A percentile compares a stretch with the other conserved stretches of the same genome.
Evolutionary conservation across 305 asterid species (phyloP).

Genomic region (Fraxinus greggii): DNA sequence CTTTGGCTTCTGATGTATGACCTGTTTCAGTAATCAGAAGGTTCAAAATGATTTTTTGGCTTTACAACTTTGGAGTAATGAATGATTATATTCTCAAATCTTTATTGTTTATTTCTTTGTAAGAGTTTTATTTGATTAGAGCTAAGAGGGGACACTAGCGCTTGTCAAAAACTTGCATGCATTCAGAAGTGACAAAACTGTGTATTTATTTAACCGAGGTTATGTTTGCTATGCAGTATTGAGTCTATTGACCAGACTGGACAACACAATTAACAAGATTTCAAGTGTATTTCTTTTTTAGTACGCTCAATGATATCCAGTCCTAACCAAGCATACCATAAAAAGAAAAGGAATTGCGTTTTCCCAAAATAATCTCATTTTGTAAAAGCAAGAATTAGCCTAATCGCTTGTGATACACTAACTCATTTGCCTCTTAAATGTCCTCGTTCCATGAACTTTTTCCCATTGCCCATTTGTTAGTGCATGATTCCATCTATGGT

Average conservation of each 20-base stretch:
- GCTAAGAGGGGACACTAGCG: neutral
- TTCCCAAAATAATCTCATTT: neutral
- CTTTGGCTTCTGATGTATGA: slow-evolving; percentile 98
- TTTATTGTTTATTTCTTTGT: neutral
- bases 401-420: neutral
- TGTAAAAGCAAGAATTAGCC: neutral
- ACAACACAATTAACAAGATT: neutral
- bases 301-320: neutral
- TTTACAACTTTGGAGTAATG: neutral
- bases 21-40: slow-evolving; percentile 48
- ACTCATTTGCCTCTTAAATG: neutral
- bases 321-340: neutral
- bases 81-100: slow-evolving; percentile 1
- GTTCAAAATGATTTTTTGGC: slow-evolving; percentile 4
- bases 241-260: neutral
- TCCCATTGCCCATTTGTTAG: neutral
- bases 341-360: neutral
- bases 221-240: neutral
- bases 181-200: neutral
- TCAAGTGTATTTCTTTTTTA: neutral
- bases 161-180: neutral
- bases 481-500: neutral
- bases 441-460: neutral
- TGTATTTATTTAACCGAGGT: neutral
- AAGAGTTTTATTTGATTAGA: neutral